These are phyloP conservation scores for Silene conica DNA, from an alignment of 148 eudicot genomes.

Conservation along the genomic window DNA sequence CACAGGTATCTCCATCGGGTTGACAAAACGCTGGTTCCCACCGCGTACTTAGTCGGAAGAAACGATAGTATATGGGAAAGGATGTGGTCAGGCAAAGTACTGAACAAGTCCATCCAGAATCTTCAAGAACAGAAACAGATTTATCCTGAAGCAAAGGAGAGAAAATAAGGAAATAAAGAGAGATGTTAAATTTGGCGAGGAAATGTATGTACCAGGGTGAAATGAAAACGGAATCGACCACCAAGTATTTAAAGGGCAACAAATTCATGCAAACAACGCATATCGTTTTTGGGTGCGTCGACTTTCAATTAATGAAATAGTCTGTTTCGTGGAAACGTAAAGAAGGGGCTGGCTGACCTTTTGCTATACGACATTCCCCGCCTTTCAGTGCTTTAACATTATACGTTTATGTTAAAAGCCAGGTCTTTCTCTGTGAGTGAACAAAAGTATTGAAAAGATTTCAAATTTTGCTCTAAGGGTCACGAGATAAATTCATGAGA, in stretches of 20 bases:
- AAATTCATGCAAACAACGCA: constrained; percentile 3
- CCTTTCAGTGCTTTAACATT: not conserved
- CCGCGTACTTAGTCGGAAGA: constrained; percentile 24
- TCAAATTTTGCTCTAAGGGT: not conserved
- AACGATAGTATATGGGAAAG: constrained; percentile 23
- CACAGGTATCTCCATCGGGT: constrained; percentile 26
- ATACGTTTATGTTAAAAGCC: not conserved
- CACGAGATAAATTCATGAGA: not conserved
- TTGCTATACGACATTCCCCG: constrained; percentile 5
- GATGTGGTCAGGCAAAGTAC: constrained; percentile 24
- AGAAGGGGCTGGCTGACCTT: not conserved
- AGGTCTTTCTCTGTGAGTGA: not conserved
- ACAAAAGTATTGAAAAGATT: not conserved
- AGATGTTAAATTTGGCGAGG: not conserved
- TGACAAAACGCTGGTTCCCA: constrained; percentile 26
- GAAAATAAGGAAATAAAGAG: constrained; percentile 2
- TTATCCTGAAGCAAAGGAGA: constrained; percentile 7
- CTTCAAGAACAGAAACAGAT: constrained; percentile 4
- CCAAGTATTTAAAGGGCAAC: not conserved
- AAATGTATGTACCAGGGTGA: not conserved
- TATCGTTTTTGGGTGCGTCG: constrained; percentile 5
- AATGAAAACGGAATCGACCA: not conserved
- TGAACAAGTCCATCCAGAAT: constrained; percentile 20
- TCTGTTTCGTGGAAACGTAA: constrained; percentile 9
- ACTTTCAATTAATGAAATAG: not conserved